Conservation (phyloP, 2,329 filamentous ascomycete species). For the Ciborinia camelliae region DNA sequence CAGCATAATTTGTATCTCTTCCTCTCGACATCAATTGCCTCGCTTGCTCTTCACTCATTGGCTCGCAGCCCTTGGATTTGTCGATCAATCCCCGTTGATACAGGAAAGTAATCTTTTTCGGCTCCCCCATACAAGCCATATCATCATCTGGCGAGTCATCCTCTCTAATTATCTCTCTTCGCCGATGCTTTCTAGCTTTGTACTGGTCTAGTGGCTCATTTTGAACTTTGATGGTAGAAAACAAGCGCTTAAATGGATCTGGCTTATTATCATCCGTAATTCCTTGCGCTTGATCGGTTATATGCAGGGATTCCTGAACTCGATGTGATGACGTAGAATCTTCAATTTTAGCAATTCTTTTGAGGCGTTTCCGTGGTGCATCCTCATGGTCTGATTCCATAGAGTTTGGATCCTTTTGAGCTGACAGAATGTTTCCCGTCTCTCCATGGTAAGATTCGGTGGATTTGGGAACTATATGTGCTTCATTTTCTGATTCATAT, state of each 20-base stretch:
- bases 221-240: not conserved
- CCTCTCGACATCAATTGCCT: not conserved
- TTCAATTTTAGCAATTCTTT: not conserved
- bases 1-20: not conserved
- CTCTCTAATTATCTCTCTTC: not conserved
- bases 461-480: too few relatives aligned
- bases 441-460: too few relatives aligned
- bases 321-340: not conserved
- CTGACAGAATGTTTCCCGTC: too few relatives aligned
- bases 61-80: not conserved
- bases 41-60: not conserved
- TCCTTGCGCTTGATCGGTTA: not conserved
- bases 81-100: not conserved
- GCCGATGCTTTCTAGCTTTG: not conserved
- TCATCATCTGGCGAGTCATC: not conserved
- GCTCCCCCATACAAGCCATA: not conserved
- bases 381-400: not conserved
- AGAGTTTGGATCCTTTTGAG: not conserved
- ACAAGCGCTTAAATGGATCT: not conserved
- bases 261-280: not conserved
- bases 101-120: not conserved
- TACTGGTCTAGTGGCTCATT: not conserved
- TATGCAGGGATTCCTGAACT: not conserved
- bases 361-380: not conserved
- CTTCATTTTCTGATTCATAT: not conserved